phyloP scores from a whole-genome alignment of 1,139 yeast genomes.

The Candida sanyaensis region DNA sequence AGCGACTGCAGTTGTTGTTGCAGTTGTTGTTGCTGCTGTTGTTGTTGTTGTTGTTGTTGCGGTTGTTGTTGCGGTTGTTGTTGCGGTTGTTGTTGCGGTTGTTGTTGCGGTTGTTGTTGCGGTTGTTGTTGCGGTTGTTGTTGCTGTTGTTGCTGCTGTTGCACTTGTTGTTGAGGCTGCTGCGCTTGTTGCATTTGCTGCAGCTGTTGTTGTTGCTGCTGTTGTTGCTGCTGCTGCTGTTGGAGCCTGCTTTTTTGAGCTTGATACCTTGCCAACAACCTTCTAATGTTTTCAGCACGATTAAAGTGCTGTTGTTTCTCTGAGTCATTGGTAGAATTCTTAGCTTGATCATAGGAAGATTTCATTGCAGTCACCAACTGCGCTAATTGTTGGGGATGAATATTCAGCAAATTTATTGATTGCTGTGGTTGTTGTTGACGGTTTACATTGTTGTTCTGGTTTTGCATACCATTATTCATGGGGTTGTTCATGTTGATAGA shows the following conservation, averaged over 20 bases:
- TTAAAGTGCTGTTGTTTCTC: slow-evolving; percentile 67
- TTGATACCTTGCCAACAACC: slow-evolving; percentile 44
- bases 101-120: slow-evolving; percentile 11
- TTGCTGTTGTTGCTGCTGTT: too few species aligned
- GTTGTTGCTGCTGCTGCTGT: slow-evolving; percentile 16
- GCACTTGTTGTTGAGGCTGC: too few species aligned
- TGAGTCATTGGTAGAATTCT: slow-evolving; percentile 54
- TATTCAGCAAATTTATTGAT: slow-evolving; percentile 17
- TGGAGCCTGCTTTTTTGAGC: slow-evolving; percentile 35
- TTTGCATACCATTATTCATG: slow-evolving; percentile 9
- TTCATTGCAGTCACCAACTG: slow-evolving; percentile 62
- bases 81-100: slow-evolving; percentile 5
- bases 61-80: too few species aligned
- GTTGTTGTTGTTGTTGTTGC: too few species aligned
- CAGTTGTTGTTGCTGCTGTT: too few species aligned
- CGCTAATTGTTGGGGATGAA: slow-evolving; percentile 60
- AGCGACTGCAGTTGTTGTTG: slow-evolving; percentile 8
- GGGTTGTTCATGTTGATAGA: slow-evolving; percentile 8
- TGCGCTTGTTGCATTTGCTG: too few species aligned
- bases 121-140: slow-evolving; percentile 15
- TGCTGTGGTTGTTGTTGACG: slow-evolving; percentile 10
- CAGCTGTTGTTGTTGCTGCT: too few species aligned
- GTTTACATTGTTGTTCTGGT: slow-evolving; percentile 9
- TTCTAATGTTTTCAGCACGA: slow-evolving; percentile 68
- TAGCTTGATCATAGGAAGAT: slow-evolving; percentile 64